Conservation (phyloP, 108 stramenopile species). For the Nitzschia sp. region DNA sequence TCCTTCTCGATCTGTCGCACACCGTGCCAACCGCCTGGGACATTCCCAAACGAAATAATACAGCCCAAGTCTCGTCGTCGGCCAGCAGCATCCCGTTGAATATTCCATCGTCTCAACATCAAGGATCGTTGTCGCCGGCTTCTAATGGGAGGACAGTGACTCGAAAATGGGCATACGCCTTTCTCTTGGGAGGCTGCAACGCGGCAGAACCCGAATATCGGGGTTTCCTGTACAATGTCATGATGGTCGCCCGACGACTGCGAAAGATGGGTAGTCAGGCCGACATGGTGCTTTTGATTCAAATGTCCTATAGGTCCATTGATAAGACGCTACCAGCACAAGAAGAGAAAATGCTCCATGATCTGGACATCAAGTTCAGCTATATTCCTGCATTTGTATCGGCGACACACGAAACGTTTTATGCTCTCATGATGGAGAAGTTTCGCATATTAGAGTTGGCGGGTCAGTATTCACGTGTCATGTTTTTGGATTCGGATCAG, state of each 20-base stretch:
- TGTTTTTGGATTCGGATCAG: slow-evolving; percentile 63
- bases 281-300: slow-evolving; percentile 40
- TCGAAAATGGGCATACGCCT: slow-evolving; percentile 43
- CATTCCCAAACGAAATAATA: no score
- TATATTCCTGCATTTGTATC: slow-evolving; percentile 32
- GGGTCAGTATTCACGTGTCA: slow-evolving; percentile 49
- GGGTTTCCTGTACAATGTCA: slow-evolving; percentile 43
- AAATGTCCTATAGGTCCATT: slow-evolving; percentile 33
- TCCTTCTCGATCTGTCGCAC: no score
- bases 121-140: no score
- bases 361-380: slow-evolving; percentile 25
- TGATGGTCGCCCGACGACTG: slow-evolving; percentile 36
- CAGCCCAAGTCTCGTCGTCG: no score
- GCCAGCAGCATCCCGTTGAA: no score
- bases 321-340: slow-evolving; percentile 27
- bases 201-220: background rate
- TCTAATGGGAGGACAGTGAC: no score
- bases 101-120: no score
- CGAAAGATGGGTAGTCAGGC: slow-evolving; percentile 33
- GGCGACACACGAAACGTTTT: slow-evolving; percentile 30
- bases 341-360: slow-evolving; percentile 18
- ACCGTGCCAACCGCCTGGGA: no score
- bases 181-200: slow-evolving; percentile 36
- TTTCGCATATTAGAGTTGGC: slow-evolving; percentile 51
- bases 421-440: slow-evolving; percentile 43